Conservation (phyloP, 352 stramenopile genomes). For the Pythium dissotocum region DNA sequence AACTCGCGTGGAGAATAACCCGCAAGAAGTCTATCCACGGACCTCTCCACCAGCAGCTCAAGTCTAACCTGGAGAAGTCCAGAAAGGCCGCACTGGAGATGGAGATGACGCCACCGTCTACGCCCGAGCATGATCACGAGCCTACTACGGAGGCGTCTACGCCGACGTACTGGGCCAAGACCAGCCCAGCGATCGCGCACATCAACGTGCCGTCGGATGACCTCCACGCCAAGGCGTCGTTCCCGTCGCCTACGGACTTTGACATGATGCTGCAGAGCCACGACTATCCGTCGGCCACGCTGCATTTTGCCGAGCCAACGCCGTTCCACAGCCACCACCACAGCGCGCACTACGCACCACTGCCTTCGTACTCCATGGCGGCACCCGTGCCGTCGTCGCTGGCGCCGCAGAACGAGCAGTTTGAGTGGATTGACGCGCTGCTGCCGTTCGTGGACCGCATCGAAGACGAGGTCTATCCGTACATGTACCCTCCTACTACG, state of each 20-base stretch:
- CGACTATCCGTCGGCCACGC: not conserved
- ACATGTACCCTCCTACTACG: not conserved
- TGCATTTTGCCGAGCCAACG: not conserved
- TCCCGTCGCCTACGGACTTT: constrained; percentile 12
- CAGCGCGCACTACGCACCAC: not conserved
- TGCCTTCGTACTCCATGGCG: not conserved
- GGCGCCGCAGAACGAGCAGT: not conserved
- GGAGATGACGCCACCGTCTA: not conserved
- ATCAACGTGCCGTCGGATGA: constrained; percentile 1
- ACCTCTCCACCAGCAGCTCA: not conserved
- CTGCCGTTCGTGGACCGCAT: constrained; percentile 10
- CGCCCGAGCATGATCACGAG: not conserved
- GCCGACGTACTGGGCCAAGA: not conserved
- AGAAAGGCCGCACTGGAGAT: not conserved
- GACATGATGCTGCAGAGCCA: constrained; percentile 5
- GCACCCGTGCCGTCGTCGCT: not conserved
- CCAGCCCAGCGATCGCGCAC: not conserved
- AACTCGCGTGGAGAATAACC: constrained; percentile 54
- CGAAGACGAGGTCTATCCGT: constrained; percentile 7
- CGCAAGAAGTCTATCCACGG: constrained; percentile 43
- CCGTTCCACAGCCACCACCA: not conserved
- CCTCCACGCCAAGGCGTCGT: not conserved
- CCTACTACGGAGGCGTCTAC: too few species aligned
- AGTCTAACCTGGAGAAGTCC: not conserved
- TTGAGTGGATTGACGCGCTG: constrained; percentile 10